These are phyloP conservation scores for Glarea lozoyensis DNA, from an alignment of 495 filamentous ascomycete genomes.

Conservation along the genomic window DNA sequence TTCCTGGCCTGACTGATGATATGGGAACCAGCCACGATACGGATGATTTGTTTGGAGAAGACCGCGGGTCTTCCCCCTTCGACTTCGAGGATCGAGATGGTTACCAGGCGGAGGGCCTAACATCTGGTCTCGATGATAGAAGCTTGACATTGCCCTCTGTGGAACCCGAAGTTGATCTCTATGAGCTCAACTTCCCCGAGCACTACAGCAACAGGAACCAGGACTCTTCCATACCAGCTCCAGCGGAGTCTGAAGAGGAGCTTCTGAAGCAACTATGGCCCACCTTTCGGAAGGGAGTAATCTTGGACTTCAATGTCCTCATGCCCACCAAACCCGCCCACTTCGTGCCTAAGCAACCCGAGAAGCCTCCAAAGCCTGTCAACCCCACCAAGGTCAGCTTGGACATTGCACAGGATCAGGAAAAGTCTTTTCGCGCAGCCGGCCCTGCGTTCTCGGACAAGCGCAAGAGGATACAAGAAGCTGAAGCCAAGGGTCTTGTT, in stretches of 20 bases:
- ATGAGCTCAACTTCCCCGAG: slow-evolving; percentile 34
- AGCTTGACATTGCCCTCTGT: slow-evolving; percentile 9
- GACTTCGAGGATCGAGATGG: slow-evolving; percentile 21
- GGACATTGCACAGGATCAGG: slow-evolving; percentile 73
- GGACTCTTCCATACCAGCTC: slow-evolving; percentile 42
- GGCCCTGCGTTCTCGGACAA: slow-evolving; percentile 33
- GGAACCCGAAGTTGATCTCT: slow-evolving; percentile 20
- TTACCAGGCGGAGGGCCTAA: slow-evolving; percentile 1
- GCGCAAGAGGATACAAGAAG: slow-evolving; percentile 45
- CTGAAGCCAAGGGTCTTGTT: slow-evolving; percentile 48
- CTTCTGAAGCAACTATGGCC: slow-evolving; percentile 63
- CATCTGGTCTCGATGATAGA: slow-evolving; percentile 18
- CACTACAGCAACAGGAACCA: slow-evolving; percentile 30
- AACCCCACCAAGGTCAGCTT: slow-evolving; percentile 79
- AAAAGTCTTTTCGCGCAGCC: slow-evolving; percentile 64
- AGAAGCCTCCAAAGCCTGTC: slow-evolving; percentile 69
- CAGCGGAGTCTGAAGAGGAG: slow-evolving; percentile 57
- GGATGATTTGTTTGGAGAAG: slow-evolving; percentile 39
- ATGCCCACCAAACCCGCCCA: slow-evolving; percentile 65
- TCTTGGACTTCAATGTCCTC: slow-evolving; percentile 61
- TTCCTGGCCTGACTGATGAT: slow-evolving; percentile 40
- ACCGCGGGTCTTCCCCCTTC: slow-evolving; percentile 25
- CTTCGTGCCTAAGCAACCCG: slow-evolving; percentile 58
- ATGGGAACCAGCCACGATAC: slow-evolving; percentile 35
- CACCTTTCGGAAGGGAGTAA: slow-evolving; percentile 53